Evolutionary conservation across 192 early-diverging fungal species (phyloP).

Genomic region (Coemansia sp.): DNA sequence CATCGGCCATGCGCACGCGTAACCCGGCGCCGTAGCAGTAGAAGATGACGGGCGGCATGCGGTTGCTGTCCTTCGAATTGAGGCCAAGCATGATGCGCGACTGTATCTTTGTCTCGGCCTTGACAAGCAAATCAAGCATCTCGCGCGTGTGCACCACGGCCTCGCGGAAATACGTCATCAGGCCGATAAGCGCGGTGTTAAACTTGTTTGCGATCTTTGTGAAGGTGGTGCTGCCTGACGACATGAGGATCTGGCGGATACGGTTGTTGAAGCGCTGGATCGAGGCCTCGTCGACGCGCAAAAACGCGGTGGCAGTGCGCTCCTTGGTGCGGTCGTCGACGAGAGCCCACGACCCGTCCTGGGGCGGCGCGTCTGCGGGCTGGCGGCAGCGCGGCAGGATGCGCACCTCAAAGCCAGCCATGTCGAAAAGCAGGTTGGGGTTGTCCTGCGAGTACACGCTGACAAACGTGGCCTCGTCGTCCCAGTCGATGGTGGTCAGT

Average conservation of each 20-base stretch:
- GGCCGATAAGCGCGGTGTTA: slow-evolving; percentile 85
- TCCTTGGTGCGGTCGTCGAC: slow-evolving; percentile 98
- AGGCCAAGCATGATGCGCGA: slow-evolving; percentile 98
- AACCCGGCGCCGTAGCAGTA: slow-evolving; percentile 59
- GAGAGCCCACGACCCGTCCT: slow-evolving; percentile 83
- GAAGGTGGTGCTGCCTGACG: slow-evolving; percentile 94
- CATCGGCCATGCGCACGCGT: slow-evolving; percentile 54
- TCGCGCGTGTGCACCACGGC: slow-evolving; percentile 97
- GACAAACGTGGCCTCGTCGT: slow-evolving; percentile 80
- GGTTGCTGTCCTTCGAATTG: slow-evolving; percentile 97
- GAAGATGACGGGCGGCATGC: slow-evolving; percentile 95
- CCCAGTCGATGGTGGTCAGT: slow-evolving; percentile 98
- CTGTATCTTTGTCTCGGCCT: slow-evolving; percentile 98
- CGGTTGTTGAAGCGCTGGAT: slow-evolving; percentile 93
- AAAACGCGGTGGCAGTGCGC: slow-evolving; percentile 93
- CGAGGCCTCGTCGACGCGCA: slow-evolving; percentile 95
- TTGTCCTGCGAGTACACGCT: slow-evolving; percentile 97
- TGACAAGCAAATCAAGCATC: slow-evolving; percentile 93
- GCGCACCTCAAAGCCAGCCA: slow-evolving; percentile 92
- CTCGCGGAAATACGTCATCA: slow-evolving; percentile 99
- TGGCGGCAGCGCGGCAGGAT: slow-evolving; percentile 93
- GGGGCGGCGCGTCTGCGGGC: slow-evolving; percentile 62
- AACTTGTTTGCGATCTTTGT: slow-evolving; percentile 98
- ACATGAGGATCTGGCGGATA: slow-evolving; percentile 97
- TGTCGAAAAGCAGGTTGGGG: slow-evolving; percentile 91